Conservation (phyloP, 2,329 filamentous ascomycete genomes). For the Calonectria pteridis region DNA sequence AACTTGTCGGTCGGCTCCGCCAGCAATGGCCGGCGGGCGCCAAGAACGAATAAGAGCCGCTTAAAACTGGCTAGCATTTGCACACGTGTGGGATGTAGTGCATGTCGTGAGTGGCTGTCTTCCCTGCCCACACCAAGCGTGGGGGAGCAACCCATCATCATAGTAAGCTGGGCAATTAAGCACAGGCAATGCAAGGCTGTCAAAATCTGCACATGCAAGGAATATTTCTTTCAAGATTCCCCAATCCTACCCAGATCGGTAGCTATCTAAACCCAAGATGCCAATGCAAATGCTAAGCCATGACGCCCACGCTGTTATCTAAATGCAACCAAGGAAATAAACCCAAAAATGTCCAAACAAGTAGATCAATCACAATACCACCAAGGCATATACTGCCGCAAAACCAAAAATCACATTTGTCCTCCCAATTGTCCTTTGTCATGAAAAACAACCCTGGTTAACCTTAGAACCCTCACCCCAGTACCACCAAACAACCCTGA, state of each 20-base stretch:
- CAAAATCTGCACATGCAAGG: conserved; percentile 21
- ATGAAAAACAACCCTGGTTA: conserved; percentile 8
- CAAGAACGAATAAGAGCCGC: conserved; percentile 1
- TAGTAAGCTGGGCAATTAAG: background rate
- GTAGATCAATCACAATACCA: background rate
- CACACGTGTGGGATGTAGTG: conserved; percentile 7
- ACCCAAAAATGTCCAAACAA: background rate
- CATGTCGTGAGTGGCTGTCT: background rate
- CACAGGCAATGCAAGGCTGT: conserved; percentile 3
- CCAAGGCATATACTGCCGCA: background rate
- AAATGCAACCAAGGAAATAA: conserved; percentile 12
- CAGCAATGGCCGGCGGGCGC: conserved; percentile 34
- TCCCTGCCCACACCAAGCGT: background rate
- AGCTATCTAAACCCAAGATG: conserved; percentile 16
- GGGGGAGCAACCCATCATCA: conserved; percentile 4
- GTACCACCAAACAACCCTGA: conserved; percentile 24
- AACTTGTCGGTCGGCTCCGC: conserved; percentile 40
- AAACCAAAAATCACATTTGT: background rate
- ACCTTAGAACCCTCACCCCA: conserved; percentile 4
- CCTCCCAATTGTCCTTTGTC: conserved; percentile 13
- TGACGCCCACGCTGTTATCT: conserved; percentile 25
- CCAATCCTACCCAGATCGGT: conserved; percentile 21
- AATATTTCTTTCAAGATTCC: conserved; percentile 21
- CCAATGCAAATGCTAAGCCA: conserved; percentile 14
- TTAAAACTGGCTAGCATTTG: background rate